Evolutionary conservation across 345 rosid genomes (phyloP).

Genomic region (Stellera chamaejasme): DNA sequence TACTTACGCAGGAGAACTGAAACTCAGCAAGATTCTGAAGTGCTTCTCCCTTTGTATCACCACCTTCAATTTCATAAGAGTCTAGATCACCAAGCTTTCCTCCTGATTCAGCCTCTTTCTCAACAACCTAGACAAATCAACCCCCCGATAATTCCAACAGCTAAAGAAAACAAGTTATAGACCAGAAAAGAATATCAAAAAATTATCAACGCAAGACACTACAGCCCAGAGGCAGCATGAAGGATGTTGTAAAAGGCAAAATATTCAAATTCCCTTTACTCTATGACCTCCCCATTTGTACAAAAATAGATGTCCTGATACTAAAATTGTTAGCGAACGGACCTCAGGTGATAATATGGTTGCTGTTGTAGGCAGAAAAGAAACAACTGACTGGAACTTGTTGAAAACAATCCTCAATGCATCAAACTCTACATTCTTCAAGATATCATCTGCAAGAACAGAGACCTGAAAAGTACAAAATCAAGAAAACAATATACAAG

Average conservation of each 20-base stretch:
- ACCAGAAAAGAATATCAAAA: not conserved
- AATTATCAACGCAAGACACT: not conserved
- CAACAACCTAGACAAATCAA: conserved; percentile 48
- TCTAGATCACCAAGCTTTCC: conserved; percentile 91
- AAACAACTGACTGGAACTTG: conserved; percentile 76
- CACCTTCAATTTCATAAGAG: conserved; percentile 94
- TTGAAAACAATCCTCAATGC: conserved; percentile 79
- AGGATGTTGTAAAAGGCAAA: too few relatives aligned
- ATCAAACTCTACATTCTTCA: conserved; percentile 85
- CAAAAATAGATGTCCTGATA: not conserved
- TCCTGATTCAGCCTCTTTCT: conserved; percentile 78
- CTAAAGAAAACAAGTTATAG: conserved; percentile 6
- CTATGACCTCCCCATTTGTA: too few relatives aligned
- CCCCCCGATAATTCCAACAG: conserved; percentile 2
- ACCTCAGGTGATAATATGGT: conserved; percentile 93
- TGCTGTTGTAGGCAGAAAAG: conserved; percentile 66
- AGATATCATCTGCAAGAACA: conserved; percentile 91
- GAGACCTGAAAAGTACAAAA: conserved; percentile 54
- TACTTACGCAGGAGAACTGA: conserved; percentile 96
- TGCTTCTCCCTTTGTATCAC: conserved; percentile 85
- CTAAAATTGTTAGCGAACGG: conserved; percentile 33
- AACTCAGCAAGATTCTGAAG: conserved; percentile 92
- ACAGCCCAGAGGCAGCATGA: too few relatives aligned
- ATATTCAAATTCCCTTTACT: too few relatives aligned
- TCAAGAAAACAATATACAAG: not conserved